Conservation (phyloP, 1,284 basidiomycete genomes). For the Crucibulum parvulum region DNA sequence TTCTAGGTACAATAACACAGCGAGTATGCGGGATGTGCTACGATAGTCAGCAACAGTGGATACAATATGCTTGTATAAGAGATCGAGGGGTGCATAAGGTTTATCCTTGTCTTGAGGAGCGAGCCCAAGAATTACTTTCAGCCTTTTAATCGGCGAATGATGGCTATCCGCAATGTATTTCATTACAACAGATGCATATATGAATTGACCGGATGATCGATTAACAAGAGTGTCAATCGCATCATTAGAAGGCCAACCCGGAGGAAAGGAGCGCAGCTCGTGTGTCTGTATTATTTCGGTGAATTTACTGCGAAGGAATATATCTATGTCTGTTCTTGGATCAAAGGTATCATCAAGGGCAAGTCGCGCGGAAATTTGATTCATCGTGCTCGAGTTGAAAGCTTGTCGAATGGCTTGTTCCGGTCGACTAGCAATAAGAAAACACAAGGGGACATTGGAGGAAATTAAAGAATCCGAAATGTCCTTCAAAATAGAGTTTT, state of each 20-base stretch:
- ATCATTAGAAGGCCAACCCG: slow-evolving; percentile 2
- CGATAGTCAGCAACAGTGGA: background rate
- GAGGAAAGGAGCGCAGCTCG: background rate
- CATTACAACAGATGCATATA: slow-evolving; percentile 12
- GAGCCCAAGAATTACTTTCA: slow-evolving; percentile 1
- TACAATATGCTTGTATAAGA: slow-evolving; percentile 8
- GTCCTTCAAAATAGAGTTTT: slow-evolving; percentile 1
- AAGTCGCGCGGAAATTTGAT: background rate
- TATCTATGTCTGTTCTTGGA: slow-evolving; percentile 5
- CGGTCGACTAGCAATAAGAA: slow-evolving; percentile 11
- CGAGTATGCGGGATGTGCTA: too few species aligned
- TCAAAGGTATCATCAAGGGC: slow-evolving; percentile 3
- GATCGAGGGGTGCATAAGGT: slow-evolving; percentile 8
- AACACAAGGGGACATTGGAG: slow-evolving; percentile 1
- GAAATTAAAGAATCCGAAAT: too few species aligned
- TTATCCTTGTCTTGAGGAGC: background rate
- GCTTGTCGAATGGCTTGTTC: slow-evolving; percentile 4
- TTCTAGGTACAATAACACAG: too few species aligned
- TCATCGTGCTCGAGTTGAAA: background rate
- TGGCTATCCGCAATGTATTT: slow-evolving; percentile 5
- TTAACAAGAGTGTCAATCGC: background rate
- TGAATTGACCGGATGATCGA: slow-evolving; percentile 16
- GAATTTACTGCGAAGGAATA: slow-evolving; percentile 6
- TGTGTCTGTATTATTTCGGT: slow-evolving; percentile 3
- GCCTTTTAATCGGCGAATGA: background rate